phyloP scores from a whole-genome alignment of 176 grass and related monocot genomes.

The Zoysia japonica region DNA sequence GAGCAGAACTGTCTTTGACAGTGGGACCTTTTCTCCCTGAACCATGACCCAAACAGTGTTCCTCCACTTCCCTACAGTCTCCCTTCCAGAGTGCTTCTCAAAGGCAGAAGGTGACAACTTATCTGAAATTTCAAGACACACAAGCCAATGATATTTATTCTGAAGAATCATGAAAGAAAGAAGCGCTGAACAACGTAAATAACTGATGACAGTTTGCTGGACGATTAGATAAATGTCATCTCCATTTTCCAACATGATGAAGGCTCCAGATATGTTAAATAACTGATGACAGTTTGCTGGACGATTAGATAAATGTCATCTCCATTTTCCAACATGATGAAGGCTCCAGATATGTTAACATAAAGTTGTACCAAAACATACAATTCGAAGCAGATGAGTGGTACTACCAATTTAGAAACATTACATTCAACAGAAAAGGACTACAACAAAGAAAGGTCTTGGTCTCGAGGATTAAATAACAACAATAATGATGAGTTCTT shows the following conservation, averaged over 20 bases:
- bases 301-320: background rate
- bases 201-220: background rate
- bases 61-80: slow-evolving; percentile 92
- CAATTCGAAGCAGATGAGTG: background rate
- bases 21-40: slow-evolving; percentile 82
- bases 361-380: slow-evolving; percentile 10
- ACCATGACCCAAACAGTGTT: slow-evolving; percentile 94
- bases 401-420: background rate
- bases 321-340: background rate
- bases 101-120: slow-evolving; percentile 91
- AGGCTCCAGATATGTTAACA: background rate
- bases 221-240: background rate
- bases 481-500: background rate
- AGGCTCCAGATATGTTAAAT: too few species aligned
- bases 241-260: too few species aligned
- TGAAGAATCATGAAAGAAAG: background rate
- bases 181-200: background rate
- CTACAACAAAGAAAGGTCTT: background rate
- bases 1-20: slow-evolving; percentile 76
- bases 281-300: background rate
- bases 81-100: slow-evolving; percentile 93
- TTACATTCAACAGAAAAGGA: background rate
- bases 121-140: slow-evolving; percentile 53
- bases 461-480: background rate
- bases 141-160: slow-evolving; percentile 20